phyloP scores from a whole-genome alignment of 2,329 filamentous ascomycete species.

The Pseudogymnoascus sp. region DNA sequence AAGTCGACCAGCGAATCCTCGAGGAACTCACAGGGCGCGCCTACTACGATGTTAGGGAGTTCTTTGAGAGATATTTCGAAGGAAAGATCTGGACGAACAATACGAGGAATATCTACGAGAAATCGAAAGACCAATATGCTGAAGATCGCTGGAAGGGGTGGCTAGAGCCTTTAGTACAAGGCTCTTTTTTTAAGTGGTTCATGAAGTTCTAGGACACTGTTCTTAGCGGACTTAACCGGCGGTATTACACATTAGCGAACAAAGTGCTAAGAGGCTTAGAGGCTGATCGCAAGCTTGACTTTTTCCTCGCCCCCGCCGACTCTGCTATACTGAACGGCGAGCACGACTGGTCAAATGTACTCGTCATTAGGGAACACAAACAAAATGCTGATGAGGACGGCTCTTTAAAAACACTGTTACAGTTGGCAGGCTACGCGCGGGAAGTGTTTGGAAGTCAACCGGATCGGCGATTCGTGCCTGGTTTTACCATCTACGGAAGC shows the following conservation, averaged over 20 bases:
- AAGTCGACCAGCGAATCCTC: constrained; percentile 22
- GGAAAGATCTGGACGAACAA: constrained; percentile 8
- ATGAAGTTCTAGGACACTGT: constrained; percentile 20
- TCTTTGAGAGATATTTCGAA: constrained; percentile 12
- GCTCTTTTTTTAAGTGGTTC: constrained; percentile 20
- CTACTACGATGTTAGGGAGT: constrained; percentile 20
- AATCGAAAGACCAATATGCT: constrained; percentile 18
- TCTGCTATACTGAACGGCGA: constrained; percentile 13
- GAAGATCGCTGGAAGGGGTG: constrained; percentile 18
- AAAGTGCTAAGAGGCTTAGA: constrained; percentile 20
- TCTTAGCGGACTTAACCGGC: constrained; percentile 15
- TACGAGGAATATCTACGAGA: constrained; percentile 17
- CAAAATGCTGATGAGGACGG: constrained; percentile 18
- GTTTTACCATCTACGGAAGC: constrained; percentile 22
- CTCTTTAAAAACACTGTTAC: constrained; percentile 18
- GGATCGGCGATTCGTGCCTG: constrained; percentile 26
- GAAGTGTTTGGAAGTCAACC: constrained; percentile 27
- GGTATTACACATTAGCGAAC: constrained; percentile 22
- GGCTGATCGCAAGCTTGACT: constrained; percentile 21
- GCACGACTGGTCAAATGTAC: constrained; percentile 19
- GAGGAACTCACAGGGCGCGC: constrained; percentile 21
- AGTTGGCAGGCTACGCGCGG: constrained; percentile 20
- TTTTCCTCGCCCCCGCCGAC: constrained; percentile 17
- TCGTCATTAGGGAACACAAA: constrained; percentile 20
- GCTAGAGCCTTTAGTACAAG: constrained; percentile 19